Base-by-base conservation (phyloP, 1,284 basidiomycete species). In the Papiliotrema flavescens region DNA sequence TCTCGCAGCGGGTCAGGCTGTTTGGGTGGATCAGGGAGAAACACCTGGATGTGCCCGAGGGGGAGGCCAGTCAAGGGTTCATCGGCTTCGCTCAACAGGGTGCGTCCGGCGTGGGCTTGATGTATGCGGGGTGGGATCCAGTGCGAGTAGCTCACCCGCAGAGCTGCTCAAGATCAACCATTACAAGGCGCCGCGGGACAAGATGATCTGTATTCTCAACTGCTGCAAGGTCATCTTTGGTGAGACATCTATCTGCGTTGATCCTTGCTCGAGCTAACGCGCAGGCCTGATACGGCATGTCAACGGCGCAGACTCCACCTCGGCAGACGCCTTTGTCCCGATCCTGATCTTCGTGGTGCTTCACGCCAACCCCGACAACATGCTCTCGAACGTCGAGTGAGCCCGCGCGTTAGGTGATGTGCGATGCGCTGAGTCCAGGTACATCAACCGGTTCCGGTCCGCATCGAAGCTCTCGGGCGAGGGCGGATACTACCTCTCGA, bases 211-310 rank as follows among this genome's bases (percentile, higher is more conserved):
- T 77, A 89, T 98, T 46, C 79, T 98, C 47, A 98, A 98, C 71
- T 90, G 86, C 77, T 98, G 94, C 85, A 98, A 98, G 80, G 93
- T 98, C 76, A 98, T 98, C 69, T 98, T 97, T 73, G 95, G 95
- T 91, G 65, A 53, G 28, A 40, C 37, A 19, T 19, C 40, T 28
- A 19, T 54, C 43, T 56, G 43, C 28, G 48, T 13, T 47, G 36
- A n/a, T n/a, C n/a, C n/a, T n/a, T n/a, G n/a, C n/a, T 6, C 19
- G 39, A 19, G 23, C 47, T 54, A 2, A 42, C 34, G 34, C 19
- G 17, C 65, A 93, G 90, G 91, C 49, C 78, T 97, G 47, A 90
- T 98, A 57, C 85, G 93, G 61, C 93, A 98, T 78, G 76, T 93
- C 8, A 70, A 67, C 20, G 70, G 68, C 80, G 81, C 70, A 14